Evolutionary conservation across 306 rosid species (phyloP), one percentile per base, ranked within the genome.

Genomic region (Castanopsis chinensis): DNA sequence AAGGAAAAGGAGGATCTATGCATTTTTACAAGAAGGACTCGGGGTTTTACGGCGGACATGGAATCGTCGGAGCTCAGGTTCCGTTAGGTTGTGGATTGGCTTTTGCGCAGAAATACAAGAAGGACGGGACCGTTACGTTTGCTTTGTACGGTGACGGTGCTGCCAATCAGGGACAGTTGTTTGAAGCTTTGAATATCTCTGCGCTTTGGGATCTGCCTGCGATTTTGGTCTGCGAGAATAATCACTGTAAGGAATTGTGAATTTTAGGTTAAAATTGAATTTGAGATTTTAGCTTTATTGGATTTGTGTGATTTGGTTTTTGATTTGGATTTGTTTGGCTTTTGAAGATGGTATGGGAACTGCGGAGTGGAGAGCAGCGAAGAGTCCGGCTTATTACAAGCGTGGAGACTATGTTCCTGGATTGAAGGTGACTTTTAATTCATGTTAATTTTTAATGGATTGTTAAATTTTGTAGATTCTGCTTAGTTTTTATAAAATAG

Each of bases 391-490:
- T 54, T 95, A 95, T 79, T 95, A 92, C 89, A 92, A 91, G 89
- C 97, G 99, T 71, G 99, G 97, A 17, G 97, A 95, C 81, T 95
- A 92, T 78, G 99, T 84, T 88, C 97, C 98, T 71, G 98, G 99
- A 21, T 82, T 95, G 86, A 95, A 92, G 95, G 99, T 91, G 57
- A 79, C 86, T 23, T 68, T 18, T 37, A 37, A 18, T 14, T 54
- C 15, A 4, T 19, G 15, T 17, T 41, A 30, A 43, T 65, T 54
- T 63, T 25, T 28, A 30, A 49, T 81, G n/a, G 4, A 13, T 5
- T n/a, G 35, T 72, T 72, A 35, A 61, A 58, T 43, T 61, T 60
- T 19, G 17, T 32, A 51, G 6, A 13, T 72, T 71, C 28, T 78
- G 59, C 52, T 33, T 9, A 19, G 51, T 32, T 65, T 43, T 65